Conservation (phyloP, 768 basidiomycete species). For the Amanita fuliginea region DNA sequence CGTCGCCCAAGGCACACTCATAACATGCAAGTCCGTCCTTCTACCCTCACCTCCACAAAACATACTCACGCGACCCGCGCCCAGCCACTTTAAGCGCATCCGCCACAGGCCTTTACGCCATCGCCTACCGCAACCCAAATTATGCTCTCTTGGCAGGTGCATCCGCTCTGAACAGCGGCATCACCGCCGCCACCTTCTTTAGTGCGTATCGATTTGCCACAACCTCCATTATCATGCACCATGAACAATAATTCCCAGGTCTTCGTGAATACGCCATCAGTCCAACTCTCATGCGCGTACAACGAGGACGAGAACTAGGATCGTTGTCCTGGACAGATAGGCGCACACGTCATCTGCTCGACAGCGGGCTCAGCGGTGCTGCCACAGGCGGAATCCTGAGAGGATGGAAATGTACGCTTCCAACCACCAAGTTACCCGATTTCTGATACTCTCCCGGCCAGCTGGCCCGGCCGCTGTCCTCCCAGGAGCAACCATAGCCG, state of each 20-base stretch:
- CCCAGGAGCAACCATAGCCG: slow-evolving; percentile 52
- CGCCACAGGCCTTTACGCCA: slow-evolving; percentile 29
- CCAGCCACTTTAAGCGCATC: slow-evolving; percentile 51
- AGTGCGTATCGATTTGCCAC: slow-evolving; percentile 32
- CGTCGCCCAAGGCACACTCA: slow-evolving; percentile 44
- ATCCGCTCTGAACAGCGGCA: slow-evolving; percentile 60
- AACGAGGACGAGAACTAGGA: slow-evolving; percentile 13
- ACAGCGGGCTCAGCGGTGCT: slow-evolving; percentile 65
- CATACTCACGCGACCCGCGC: slow-evolving; percentile 10
- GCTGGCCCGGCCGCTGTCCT: slow-evolving; percentile 49
- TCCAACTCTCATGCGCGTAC: slow-evolving; percentile 44
- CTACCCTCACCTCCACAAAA: slow-evolving; percentile 14
- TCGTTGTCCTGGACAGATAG: slow-evolving; percentile 38
- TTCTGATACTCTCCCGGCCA: slow-evolving; percentile 17
- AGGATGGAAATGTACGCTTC: slow-evolving; percentile 44
- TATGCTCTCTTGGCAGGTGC: slow-evolving; percentile 38
- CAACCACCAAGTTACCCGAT: neutral
- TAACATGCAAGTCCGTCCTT: slow-evolving; percentile 77
- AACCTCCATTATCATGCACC: neutral
- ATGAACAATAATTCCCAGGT: slow-evolving; percentile 26
- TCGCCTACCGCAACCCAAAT: slow-evolving; percentile 36
- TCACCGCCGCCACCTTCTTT: slow-evolving; percentile 71
- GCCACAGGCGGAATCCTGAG: slow-evolving; percentile 50
- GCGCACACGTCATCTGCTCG: slow-evolving; percentile 49
- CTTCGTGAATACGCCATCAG: slow-evolving; percentile 67